These are phyloP conservation scores for Rhodotorula graminis DNA, from an alignment of 768 basidiomycete genomes.

Conservation along the genomic window DNA sequence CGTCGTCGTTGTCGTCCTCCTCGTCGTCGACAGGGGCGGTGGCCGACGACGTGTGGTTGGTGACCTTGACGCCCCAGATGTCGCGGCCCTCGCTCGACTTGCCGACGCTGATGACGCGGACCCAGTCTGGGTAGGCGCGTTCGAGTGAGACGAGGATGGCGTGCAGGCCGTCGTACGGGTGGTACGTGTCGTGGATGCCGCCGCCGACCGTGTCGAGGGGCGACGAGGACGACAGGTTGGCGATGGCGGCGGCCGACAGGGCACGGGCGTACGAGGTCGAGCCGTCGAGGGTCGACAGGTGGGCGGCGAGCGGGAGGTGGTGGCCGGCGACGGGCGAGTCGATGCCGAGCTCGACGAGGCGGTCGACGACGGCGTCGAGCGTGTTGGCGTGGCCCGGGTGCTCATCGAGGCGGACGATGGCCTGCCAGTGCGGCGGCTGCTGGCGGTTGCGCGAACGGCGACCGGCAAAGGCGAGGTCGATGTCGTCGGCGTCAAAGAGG, in stretches of 20 bases:
- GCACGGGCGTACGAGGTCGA: not conserved
- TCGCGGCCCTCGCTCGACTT: conserved; percentile 59
- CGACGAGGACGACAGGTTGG: conserved; percentile 3
- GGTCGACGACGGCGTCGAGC: not conserved
- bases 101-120: conserved; percentile 55
- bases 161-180: conserved; percentile 57
- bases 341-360: not conserved
- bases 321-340: not conserved
- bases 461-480: conserved; percentile 1
- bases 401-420: not conserved
- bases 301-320: not conserved
- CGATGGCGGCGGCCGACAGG: conserved; percentile 5
- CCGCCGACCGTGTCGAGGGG: not conserved
- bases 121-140: conserved; percentile 52
- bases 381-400: not conserved
- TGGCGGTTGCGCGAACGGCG: not conserved
- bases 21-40: conserved; percentile 24
- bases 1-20: conserved; percentile 33
- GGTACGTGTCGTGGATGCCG: conserved; percentile 53
- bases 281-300: not conserved
- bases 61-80: conserved; percentile 56
- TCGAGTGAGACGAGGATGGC: conserved; percentile 56
- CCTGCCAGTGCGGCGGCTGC: not conserved
- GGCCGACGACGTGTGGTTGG: not conserved
- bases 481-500: not conserved